phyloP scores from a whole-genome alignment of 371 early-diverging fungal species.

The Mortierella sp. region DNA sequence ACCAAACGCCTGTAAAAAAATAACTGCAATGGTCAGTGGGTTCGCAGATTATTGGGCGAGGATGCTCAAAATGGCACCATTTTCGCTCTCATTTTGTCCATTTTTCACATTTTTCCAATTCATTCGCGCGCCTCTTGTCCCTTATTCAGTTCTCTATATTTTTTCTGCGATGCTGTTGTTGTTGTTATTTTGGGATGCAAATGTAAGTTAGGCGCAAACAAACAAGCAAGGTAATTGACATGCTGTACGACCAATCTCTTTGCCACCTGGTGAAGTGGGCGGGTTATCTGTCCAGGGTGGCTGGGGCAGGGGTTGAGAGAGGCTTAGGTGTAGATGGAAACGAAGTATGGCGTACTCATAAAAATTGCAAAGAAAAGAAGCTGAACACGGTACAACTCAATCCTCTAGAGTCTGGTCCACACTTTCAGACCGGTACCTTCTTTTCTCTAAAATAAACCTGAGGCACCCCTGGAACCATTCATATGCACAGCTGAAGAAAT shows the following conservation, averaged over 20 bases:
- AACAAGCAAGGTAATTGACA: not conserved
- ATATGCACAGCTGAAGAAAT: not conserved
- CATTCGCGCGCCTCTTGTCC: not conserved
- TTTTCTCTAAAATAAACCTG: not conserved
- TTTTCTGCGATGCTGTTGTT: constrained; percentile 13
- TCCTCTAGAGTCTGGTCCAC: not conserved
- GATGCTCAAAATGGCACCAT: constrained; percentile 25
- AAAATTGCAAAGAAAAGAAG: not conserved
- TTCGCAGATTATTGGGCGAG: not conserved
- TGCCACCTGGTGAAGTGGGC: not conserved
- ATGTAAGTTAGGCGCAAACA: not conserved
- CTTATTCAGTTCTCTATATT: not conserved
- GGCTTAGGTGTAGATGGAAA: not conserved
- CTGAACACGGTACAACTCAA: not conserved
- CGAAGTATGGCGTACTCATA: not conserved
- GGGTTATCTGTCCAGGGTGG: not conserved
- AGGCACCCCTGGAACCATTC: not conserved
- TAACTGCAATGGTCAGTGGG: not conserved
- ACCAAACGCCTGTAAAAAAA: not conserved
- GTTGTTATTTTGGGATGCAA: not conserved
- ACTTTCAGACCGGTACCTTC: not conserved
- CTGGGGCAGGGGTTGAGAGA: not conserved
- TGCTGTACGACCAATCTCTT: not conserved
- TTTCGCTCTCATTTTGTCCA: constrained; percentile 27
- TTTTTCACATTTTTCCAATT: too few relatives aligned